Evolutionary conservation across 1,139 yeast species (phyloP).

Genomic region (Trichomonascaceae sp.): DNA sequence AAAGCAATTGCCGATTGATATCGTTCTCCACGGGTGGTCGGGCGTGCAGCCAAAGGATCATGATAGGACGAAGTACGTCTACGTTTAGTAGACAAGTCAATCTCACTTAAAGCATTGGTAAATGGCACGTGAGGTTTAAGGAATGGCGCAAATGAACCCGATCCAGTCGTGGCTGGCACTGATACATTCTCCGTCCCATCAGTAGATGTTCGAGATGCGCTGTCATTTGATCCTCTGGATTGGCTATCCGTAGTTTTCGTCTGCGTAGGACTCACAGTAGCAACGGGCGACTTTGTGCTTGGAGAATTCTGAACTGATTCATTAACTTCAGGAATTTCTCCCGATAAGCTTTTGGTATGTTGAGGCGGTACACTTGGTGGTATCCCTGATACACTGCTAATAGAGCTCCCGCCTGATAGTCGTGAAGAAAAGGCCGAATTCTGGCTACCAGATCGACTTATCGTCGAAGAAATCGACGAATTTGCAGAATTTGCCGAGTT

Average conservation of each 20-base stretch:
- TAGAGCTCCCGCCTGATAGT: background rate
- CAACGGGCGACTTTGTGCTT: background rate
- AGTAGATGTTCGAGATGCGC: background rate
- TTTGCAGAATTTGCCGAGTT: background rate
- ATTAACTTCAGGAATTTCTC: background rate
- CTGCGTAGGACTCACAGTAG: background rate
- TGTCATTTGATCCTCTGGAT: background rate
- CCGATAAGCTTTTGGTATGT: background rate
- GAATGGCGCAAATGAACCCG: constrained; percentile 1
- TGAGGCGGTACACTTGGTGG: background rate
- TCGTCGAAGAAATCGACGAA: background rate
- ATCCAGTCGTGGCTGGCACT: background rate
- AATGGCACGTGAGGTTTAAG: constrained; percentile 9
- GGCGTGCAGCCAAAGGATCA: constrained; percentile 23
- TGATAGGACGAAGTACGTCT: constrained; percentile 29
- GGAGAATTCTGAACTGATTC: background rate
- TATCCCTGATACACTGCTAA: background rate
- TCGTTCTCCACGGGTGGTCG: constrained; percentile 18
- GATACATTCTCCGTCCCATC: background rate
- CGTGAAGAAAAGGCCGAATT: background rate
- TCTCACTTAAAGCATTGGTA: constrained; percentile 15
- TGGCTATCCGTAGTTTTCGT: background rate
- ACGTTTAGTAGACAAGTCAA: constrained; percentile 19
- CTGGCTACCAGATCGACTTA: background rate
- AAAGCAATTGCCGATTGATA: constrained; percentile 24